These are phyloP conservation scores for Colletotrichum sansevieriae DNA, from an alignment of 2,329 filamentous ascomycete species.

Conservation along the genomic window DNA sequence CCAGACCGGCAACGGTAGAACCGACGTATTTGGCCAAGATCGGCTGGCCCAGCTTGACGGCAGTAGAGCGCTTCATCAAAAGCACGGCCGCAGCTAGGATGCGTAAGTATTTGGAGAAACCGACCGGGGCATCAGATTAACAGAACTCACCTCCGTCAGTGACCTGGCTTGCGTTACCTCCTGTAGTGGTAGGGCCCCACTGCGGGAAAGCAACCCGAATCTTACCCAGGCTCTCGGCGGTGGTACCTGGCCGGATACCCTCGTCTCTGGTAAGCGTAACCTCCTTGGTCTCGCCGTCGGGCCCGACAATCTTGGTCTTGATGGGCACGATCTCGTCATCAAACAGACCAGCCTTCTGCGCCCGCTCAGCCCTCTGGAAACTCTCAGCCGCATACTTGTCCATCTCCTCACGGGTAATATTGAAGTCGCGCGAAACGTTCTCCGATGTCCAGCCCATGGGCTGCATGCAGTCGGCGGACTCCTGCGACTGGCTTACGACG, in stretches of 20 bases:
- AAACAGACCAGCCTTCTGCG: slow-evolving; percentile 92
- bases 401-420: slow-evolving; percentile 82
- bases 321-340: slow-evolving; percentile 96
- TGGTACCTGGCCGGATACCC: slow-evolving; percentile 91
- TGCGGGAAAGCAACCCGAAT: slow-evolving; percentile 91
- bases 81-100: slow-evolving; percentile 81
- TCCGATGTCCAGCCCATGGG: slow-evolving; percentile 99
- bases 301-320: slow-evolving; percentile 83
- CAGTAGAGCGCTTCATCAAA: slow-evolving; percentile 94
- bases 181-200: slow-evolving; percentile 88
- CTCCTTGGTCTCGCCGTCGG: slow-evolving; percentile 82
- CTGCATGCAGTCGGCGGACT: slow-evolving; percentile 87
- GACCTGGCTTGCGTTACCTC: slow-evolving; percentile 94
- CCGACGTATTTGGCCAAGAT: slow-evolving; percentile 96
- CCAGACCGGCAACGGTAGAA: slow-evolving; percentile 88
- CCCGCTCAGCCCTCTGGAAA: slow-evolving; percentile 87
- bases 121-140: too few species aligned
- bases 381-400: slow-evolving; percentile 90
- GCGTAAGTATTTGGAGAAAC: slow-evolving; percentile 13
- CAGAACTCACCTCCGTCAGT: slow-evolving; percentile 83
- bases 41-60: slow-evolving; percentile 87
- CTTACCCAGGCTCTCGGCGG: slow-evolving; percentile 84
- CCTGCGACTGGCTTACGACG: slow-evolving; percentile 78
- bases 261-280: slow-evolving; percentile 89
- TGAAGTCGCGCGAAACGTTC: slow-evolving; percentile 93